Base-by-base conservation (phyloP, 2,329 filamentous ascomycete species). In the Aspergillus thermomutatus region DNA sequence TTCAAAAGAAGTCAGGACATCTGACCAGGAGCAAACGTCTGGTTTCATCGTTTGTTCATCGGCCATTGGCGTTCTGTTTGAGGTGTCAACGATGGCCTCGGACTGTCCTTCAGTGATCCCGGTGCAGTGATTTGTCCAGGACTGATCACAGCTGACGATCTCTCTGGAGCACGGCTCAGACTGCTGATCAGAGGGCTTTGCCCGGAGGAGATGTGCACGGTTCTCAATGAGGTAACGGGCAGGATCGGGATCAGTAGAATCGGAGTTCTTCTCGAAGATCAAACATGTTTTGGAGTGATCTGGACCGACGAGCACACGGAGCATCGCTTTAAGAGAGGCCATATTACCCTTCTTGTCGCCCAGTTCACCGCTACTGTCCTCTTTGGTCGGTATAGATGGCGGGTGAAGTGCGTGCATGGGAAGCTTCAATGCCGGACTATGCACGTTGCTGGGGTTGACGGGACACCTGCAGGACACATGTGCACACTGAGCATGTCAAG, bases 401-500 rank as follows among this genome's bases (percentile, higher is more conserved):
- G 49, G 26, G 25, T 52, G 21, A 60, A 52, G 23, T 28, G 23
- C 49, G 50, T 50, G 50, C 53, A 61, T 56, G 43, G 19, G 25
- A 47, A 41, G 52, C 50, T 34, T 48, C 52, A 61, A 43, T 57
- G 45, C 40, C 51, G 47, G 55, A 47, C 25, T 54, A 64, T 61
- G 60, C 61, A 60, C 56, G 56, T 59, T 60, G 53, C 57, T 64
- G 59, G 63, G 58, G 58, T 49, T 60, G 57, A 59, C 54, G 57
- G 66, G 65, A 56, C 59, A 60, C 54, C 66, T 72, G 69, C 69
- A 72, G 61, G 53, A 25, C 50, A 64, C 51, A 58, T 61, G 53
- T 51, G 53, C 46, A 53, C 40, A 40, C 59, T 64, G 56, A 66
- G 58, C 53, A 56, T 56, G 57, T 55, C 53, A 45, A 41, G 43